phyloP scores from a whole-genome alignment of 352 stramenopile species.

The Phytophthora multivora region DNA sequence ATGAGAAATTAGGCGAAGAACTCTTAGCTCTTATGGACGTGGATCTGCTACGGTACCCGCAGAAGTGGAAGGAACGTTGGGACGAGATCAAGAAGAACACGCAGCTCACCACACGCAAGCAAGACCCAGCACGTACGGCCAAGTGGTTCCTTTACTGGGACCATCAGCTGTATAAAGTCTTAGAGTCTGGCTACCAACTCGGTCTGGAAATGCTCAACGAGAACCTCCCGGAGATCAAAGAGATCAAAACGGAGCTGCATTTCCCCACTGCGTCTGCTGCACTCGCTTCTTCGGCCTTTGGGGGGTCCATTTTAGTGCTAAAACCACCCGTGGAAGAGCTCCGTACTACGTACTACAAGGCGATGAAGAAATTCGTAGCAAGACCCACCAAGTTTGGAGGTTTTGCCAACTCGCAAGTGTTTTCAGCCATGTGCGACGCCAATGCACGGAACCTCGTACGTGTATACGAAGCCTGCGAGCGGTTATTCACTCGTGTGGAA shows the following conservation, averaged over 20 bases:
- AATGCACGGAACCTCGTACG: conserved; percentile 88
- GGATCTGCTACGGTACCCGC: conserved; percentile 85
- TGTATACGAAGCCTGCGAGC: conserved; percentile 92
- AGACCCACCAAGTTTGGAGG: conserved; percentile 89
- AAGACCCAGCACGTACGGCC: conserved; percentile 77
- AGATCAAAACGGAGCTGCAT: conserved; percentile 78
- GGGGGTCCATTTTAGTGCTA: conserved; percentile 66
- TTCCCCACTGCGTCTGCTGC: conserved; percentile 44
- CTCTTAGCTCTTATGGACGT: conserved; percentile 88
- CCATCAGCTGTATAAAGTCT: conserved; percentile 95
- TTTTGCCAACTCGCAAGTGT: conserved; percentile 89
- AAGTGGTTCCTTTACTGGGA: conserved; percentile 96
- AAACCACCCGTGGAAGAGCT: conserved; percentile 94
- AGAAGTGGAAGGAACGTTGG: conserved; percentile 89
- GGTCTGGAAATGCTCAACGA: conserved; percentile 95
- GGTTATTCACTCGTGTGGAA: conserved; percentile 88
- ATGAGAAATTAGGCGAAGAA: conserved; percentile 84
- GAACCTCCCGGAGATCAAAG: conserved; percentile 90
- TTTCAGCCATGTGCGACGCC: conserved; percentile 86
- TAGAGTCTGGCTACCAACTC: conserved; percentile 94
- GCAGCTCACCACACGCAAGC: conserved; percentile 72
- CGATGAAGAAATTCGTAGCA: conserved; percentile 95
- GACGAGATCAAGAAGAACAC: conserved; percentile 84
- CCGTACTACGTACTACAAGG: conserved; percentile 93
- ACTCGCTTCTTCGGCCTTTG: conserved; percentile 1